Conservation (phyloP, 192 early-diverging fungal species). For the Backusella psychrophila region DNA sequence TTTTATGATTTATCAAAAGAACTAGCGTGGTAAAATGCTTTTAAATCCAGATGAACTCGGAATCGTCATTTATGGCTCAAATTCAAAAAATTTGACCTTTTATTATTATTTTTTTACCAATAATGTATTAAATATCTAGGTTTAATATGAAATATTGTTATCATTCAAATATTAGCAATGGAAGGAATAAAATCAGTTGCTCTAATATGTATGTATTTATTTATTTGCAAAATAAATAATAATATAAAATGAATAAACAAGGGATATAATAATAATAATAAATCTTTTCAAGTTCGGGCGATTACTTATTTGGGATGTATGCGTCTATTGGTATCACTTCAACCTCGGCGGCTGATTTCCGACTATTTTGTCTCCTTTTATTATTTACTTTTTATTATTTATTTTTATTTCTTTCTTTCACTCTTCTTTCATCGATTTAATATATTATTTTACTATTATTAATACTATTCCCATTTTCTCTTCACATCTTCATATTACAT, state of each 20-base stretch:
- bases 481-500: background rate
- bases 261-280: background rate
- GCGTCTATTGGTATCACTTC: slow-evolving; percentile 14
- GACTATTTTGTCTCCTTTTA: slow-evolving; percentile 8
- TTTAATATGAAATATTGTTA: background rate
- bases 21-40: background rate
- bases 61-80: background rate
- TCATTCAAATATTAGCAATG: background rate
- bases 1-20: too few relatives aligned
- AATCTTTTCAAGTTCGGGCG: background rate
- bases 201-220: background rate
- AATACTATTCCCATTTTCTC: background rate
- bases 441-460: background rate
- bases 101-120: background rate
- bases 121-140: background rate
- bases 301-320: slow-evolving; percentile 8
- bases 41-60: background rate
- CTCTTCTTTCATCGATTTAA: background rate
- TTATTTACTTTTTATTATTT: slow-evolving; percentile 4
- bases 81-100: background rate
- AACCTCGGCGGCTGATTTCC: slow-evolving; percentile 24
- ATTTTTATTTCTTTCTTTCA: slow-evolving; percentile 9
- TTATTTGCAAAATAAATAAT: background rate
- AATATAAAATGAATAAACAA: background rate
- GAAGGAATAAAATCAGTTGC: background rate